Conservation (phyloP, 225 moss, liverwort and hornwort genomes). For the Pseudisothecium myosuroides region DNA sequence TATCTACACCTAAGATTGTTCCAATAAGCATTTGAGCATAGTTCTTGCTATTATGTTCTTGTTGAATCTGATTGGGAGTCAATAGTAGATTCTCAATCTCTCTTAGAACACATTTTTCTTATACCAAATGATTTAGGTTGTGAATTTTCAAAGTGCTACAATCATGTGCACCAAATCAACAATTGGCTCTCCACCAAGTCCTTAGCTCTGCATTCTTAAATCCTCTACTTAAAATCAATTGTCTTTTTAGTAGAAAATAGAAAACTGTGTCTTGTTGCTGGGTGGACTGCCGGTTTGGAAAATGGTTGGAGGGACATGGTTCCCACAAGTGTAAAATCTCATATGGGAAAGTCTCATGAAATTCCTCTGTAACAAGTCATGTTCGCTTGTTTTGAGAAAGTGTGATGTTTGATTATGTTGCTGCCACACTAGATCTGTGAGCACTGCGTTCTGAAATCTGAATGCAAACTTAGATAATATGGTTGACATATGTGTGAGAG, state of each 20-base stretch:
- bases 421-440: background rate
- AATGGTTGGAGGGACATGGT: background rate
- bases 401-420: background rate
- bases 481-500: background rate
- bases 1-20: no score
- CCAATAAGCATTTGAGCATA: background rate
- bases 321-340: background rate
- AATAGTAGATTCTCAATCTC: background rate
- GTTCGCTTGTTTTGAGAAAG: background rate
- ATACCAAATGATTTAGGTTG: background rate
- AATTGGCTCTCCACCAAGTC: background rate
- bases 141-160: background rate
- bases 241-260: background rate
- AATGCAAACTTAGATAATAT: background rate
- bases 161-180: no score
- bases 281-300: background rate
- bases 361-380: background rate
- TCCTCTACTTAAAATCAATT: background rate
- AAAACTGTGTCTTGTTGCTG: background rate
- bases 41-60: background rate
- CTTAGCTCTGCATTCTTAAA: background rate
- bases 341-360: background rate
- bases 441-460: background rate
- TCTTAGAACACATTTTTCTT: background rate
- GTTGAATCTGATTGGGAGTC: background rate